Percentiles rank a stretch among this genome's conserved stretches.
phyloP scores from a whole-genome alignment of 768 basidiomycete genomes.

The Boletus speciosus region DNA sequence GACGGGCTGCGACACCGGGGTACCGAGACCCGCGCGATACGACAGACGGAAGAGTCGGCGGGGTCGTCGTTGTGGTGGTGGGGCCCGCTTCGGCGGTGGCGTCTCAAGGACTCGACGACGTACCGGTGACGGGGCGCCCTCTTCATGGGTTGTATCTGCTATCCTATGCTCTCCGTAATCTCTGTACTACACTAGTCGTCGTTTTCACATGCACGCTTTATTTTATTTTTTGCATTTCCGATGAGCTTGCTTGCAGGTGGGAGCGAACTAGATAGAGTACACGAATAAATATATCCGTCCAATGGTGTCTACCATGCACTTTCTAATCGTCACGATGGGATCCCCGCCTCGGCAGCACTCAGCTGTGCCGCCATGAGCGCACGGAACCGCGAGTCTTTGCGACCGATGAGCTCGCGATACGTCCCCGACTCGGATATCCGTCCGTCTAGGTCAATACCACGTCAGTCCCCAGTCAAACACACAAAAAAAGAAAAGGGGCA shows the following conservation, averaged over 20 bases:
- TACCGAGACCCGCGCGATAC: background rate
- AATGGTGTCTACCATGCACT: background rate
- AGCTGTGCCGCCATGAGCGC: conserved; percentile 88
- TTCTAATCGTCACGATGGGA: conserved; percentile 1
- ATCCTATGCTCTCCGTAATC: conserved; percentile 4
- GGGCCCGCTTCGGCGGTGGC: conserved; percentile 72
- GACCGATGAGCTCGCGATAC: conserved; percentile 73
- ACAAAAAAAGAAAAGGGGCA: background rate
- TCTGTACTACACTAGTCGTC: background rate
- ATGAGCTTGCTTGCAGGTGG: background rate
- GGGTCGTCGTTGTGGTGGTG: conserved; percentile 69
- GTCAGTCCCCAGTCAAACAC: background rate
- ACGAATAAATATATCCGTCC: conserved; percentile 1
- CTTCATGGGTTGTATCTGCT: background rate
- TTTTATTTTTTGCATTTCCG: background rate
- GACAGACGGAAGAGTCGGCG: conserved; percentile 1
- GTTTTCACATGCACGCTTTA: background rate
- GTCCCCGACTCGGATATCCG: conserved; percentile 78
- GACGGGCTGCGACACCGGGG: conserved; percentile 12
- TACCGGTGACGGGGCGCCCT: conserved; percentile 38
- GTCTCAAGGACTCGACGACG: conserved; percentile 71
- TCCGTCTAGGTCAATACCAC: conserved; percentile 46
- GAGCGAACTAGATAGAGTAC: background rate
- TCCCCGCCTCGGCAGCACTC: conserved; percentile 39
- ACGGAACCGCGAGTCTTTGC: conserved; percentile 75